Conservation (phyloP, 345 rosid genomes). For the Durio zibethinus region DNA sequence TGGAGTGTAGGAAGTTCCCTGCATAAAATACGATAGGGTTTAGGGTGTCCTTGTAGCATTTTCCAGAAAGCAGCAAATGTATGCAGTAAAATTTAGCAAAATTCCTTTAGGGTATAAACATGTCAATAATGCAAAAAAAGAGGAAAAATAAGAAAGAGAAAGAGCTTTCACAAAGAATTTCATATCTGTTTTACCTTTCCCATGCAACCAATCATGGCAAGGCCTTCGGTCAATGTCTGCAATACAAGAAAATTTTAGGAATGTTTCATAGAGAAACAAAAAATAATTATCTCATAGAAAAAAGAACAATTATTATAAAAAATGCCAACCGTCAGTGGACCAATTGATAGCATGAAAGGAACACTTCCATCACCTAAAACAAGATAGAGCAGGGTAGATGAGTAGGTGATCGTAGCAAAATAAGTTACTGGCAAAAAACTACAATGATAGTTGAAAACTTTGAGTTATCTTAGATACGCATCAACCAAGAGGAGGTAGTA, state of each 20-base stretch:
- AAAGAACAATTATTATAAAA: neutral
- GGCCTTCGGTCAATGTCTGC: slow-evolving; percentile 84
- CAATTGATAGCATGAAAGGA: slow-evolving; percentile 76
- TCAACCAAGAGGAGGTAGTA: neutral
- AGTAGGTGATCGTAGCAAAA: neutral
- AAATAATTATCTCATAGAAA: slow-evolving; percentile 5
- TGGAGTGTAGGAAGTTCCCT: slow-evolving; percentile 72
- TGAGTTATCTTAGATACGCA: neutral
- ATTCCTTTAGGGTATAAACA: neutral
- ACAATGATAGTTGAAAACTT: neutral
- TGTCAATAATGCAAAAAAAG: neutral
- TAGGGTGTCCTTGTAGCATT: neutral
- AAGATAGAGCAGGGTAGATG: slow-evolving; percentile 14
- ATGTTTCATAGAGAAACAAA: neutral
- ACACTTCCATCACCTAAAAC: slow-evolving; percentile 77
- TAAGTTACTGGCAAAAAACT: neutral
- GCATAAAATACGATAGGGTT: slow-evolving; percentile 18
- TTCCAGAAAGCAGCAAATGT: neutral
- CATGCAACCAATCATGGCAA: slow-evolving; percentile 79
- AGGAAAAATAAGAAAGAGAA: neutral
- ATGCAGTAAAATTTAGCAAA: slow-evolving; percentile 2
- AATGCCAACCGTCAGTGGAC: slow-evolving; percentile 65
- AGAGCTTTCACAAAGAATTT: neutral
- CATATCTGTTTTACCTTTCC: slow-evolving; percentile 59
- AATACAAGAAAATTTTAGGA: slow-evolving; percentile 9